phyloP scores from a whole-genome alignment of 345 rosid genomes.

The Citrus trifoliata region DNA sequence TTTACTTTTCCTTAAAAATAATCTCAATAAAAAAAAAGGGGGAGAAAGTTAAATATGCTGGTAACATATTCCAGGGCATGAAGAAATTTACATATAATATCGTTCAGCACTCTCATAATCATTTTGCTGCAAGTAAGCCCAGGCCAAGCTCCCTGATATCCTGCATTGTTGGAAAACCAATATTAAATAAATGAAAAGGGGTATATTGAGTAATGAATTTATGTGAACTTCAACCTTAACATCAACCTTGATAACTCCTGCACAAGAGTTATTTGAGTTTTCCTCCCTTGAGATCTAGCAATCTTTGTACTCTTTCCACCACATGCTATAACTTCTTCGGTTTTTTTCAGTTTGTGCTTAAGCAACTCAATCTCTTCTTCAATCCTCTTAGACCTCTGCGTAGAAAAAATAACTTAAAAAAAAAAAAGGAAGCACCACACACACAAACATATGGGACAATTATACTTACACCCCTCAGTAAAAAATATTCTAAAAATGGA shows the following conservation, averaged over 20 bases:
- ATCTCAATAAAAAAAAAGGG: neutral
- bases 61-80: neutral
- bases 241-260: slow-evolving; percentile 64
- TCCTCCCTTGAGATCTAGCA: slow-evolving; percentile 66
- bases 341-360: slow-evolving; percentile 49
- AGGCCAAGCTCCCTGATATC: slow-evolving; percentile 72
- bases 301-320: slow-evolving; percentile 48
- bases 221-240: slow-evolving; percentile 27
- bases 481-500: neutral
- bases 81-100: slow-evolving; percentile 46
- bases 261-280: slow-evolving; percentile 51
- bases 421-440: neutral
- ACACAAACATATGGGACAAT: neutral
- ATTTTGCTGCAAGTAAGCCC: slow-evolving; percentile 76
- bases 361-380: slow-evolving; percentile 76
- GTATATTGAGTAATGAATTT: neutral
- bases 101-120: slow-evolving; percentile 70
- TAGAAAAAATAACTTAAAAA: neutral
- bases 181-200: neutral
- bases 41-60: too few relatives aligned
- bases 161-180: slow-evolving; percentile 23
- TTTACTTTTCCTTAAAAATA: neutral
- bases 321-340: slow-evolving; percentile 48
- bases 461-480: neutral
- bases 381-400: slow-evolving; percentile 69